phyloP scores from a whole-genome alignment of 441 rosid genomes.

The Euphorbia celastroides region DNA sequence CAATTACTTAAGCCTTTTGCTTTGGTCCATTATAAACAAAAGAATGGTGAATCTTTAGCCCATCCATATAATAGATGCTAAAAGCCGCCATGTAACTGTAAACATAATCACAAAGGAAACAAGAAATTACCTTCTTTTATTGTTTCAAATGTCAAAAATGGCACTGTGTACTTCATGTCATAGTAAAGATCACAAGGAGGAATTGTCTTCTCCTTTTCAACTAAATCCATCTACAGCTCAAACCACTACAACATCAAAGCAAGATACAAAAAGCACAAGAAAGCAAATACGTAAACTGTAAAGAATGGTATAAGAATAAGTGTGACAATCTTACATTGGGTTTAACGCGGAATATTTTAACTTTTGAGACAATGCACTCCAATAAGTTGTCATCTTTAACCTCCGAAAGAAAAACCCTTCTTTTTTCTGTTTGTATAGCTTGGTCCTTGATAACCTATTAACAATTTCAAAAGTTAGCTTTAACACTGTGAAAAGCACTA shows the following conservation, averaged over 20 bases:
- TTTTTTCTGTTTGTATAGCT: background rate
- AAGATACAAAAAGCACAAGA: background rate
- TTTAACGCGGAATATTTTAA: constrained; percentile 10
- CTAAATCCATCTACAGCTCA: constrained; percentile 7
- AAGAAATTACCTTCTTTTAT: background rate
- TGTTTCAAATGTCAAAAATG: constrained; percentile 12
- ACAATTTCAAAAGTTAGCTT: no score
- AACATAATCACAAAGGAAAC: background rate
- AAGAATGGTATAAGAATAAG: background rate
- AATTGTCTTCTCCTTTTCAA: constrained; percentile 6
- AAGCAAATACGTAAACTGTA: background rate
- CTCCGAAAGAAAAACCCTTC: constrained; percentile 14
- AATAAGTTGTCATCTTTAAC: constrained; percentile 13
- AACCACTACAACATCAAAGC: background rate
- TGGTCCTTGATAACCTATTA: constrained; percentile 11
- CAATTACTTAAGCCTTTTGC: no score
- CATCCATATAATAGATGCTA: background rate
- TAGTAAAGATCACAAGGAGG: constrained; percentile 13
- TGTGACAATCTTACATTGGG: constrained; percentile 10
- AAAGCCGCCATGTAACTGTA: background rate
- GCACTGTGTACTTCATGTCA: constrained; percentile 17
- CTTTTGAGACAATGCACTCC: constrained; percentile 9
- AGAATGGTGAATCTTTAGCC: no score
- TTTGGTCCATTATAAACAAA: no score
- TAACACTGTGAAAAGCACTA: background rate